Evolutionary conservation across 441 rosid species (phyloP).

Genomic region (Melianthus villosus): DNA sequence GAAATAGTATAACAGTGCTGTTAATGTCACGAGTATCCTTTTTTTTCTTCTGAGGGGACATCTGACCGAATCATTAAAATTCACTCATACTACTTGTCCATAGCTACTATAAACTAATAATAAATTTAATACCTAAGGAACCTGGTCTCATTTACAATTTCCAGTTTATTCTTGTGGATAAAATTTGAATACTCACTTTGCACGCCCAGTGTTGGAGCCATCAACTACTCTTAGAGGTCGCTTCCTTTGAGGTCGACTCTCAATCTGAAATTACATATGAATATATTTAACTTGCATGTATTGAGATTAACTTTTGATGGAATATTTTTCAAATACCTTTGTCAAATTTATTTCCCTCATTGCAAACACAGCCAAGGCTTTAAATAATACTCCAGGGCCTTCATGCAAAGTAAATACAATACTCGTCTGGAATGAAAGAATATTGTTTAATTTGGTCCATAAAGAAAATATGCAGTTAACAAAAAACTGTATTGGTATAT

Average conservation of each 20-base stretch:
- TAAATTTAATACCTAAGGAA: neutral
- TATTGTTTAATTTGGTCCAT: constrained; percentile 3
- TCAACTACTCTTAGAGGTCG: constrained; percentile 63
- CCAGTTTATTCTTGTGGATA: neutral
- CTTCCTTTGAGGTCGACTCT: constrained; percentile 65
- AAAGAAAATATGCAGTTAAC: neutral
- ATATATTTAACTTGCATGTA: neutral
- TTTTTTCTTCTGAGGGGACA: neutral
- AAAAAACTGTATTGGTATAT: constrained; percentile 1
- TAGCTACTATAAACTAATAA: neutral
- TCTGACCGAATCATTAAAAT: neutral
- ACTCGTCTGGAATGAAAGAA: constrained; percentile 43
- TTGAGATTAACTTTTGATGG: neutral
- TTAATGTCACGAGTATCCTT: too few relatives aligned
- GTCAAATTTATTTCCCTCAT: constrained; percentile 58
- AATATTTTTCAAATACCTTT: constrained; percentile 28
- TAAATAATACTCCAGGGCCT: constrained; percentile 81
- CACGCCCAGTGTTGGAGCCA: constrained; percentile 57
- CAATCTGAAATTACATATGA: constrained; percentile 39
- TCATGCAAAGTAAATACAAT: constrained; percentile 81
- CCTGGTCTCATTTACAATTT: neutral
- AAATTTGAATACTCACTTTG: constrained; percentile 37
- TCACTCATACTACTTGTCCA: neutral
- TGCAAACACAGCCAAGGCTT: constrained; percentile 82
- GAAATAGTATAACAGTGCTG: too few relatives aligned